Percentiles rank a stretch among this genome's conserved stretches.
phyloP scores from a whole-genome alignment of 1,284 basidiomycete genomes.

The Fomitiporia mediterranea region DNA sequence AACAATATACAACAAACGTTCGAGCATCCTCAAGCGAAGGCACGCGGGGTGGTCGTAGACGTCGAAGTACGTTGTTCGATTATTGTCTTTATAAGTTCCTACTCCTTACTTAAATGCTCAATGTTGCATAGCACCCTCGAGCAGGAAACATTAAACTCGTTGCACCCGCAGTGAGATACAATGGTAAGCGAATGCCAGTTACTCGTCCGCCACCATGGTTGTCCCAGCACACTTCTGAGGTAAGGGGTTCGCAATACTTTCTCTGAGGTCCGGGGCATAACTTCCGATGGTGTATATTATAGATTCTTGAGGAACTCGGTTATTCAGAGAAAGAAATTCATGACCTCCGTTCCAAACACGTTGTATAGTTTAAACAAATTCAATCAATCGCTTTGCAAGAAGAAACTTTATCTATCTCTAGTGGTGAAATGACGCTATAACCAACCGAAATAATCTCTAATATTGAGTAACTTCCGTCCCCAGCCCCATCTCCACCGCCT shows the following conservation, averaged over 20 bases:
- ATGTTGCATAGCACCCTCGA: conserved; percentile 54
- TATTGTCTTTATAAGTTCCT: conserved; percentile 8
- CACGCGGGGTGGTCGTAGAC: conserved; percentile 55
- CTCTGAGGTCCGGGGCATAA: background rate
- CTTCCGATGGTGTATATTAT: background rate
- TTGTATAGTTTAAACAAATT: no score
- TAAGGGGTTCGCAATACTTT: conserved; percentile 29
- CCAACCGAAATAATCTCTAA: conserved; percentile 25
- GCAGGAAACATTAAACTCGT: conserved; percentile 85
- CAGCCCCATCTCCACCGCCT: conserved; percentile 35
- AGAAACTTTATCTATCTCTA: background rate
- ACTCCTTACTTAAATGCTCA: background rate
- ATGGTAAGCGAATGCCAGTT: conserved; percentile 76
- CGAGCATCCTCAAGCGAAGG: conserved; percentile 82
- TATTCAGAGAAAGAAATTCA: conserved; percentile 53
- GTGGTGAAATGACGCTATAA: background rate
- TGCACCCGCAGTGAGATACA: conserved; percentile 83
- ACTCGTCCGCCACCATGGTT: conserved; percentile 78
- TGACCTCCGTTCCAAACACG: background rate
- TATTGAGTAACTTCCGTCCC: conserved; percentile 38
- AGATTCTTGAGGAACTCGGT: conserved; percentile 70
- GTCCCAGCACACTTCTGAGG: conserved; percentile 80
- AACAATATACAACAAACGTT: conserved; percentile 91
- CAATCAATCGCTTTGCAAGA: background rate
- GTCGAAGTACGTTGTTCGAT: conserved; percentile 49